Evolutionary conservation across 345 rosid genomes (phyloP), one percentile per base, ranked within the genome.

Genomic region (Reutealis trisperma): DNA sequence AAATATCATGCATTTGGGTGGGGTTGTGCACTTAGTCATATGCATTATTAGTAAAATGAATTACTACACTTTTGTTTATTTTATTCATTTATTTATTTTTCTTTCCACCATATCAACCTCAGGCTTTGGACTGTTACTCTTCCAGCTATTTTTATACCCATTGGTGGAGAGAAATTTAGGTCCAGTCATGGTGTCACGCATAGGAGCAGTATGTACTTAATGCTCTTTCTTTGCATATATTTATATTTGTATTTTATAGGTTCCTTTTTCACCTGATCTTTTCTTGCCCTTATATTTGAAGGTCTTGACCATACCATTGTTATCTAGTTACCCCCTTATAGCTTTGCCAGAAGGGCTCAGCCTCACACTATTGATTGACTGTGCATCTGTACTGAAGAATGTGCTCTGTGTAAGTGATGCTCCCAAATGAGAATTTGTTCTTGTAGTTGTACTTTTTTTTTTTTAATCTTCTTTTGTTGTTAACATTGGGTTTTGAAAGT

Each of bases 101-200:
- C 47, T 67, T 22, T 61, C 24, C 59, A 55, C 27, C 49, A 21
- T 44, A 57, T 69, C 42, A 73, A 67, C 47, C 57, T 44, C 42
- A 88, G 90, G 89, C 54, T 69, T 84, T 76, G 88, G 89, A 71
- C 76, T 88, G 64, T 79, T 88, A 24, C 74, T 88, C 72, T 88
- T 88, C 80, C 89, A 88, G 77, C 80, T 88, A 32, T 72, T 75
- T 72, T 37, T 88, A 9, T 88, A 88, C 74, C 88, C 91, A 44
- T 47, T 67, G 42, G 77, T 80, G 67, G 91, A 85, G 80, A 83
- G 79, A 75, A 73, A 63, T 64, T 65, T 85, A 25, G 91, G 91
- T 14, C 88, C 89, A 5, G 77, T 88, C 51, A 75, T 65, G 76
- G 63, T 88, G 42, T 79, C 88, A 45, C 83, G 87, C 57, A 27